These are phyloP conservation scores for Populus pruinosa DNA, from an alignment of 345 rosid species.

Conservation along the genomic window DNA sequence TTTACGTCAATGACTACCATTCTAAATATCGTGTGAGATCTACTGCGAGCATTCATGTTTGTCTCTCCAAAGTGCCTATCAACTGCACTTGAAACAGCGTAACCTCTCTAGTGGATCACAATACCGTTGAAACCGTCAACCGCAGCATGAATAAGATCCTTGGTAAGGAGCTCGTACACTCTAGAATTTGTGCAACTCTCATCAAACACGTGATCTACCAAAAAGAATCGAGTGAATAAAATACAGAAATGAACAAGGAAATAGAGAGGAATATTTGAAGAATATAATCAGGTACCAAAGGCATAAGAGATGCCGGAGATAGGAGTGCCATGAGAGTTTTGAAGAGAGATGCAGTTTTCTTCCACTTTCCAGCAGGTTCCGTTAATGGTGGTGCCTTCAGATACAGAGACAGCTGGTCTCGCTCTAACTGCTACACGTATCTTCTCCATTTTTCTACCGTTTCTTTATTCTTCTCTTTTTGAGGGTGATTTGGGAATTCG, in stretches of 20 bases:
- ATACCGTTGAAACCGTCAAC: conserved; percentile 87
- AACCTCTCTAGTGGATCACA: background rate
- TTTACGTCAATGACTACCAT: conserved; percentile 50
- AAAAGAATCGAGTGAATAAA: background rate
- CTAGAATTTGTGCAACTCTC: conserved; percentile 58
- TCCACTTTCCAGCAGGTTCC: conserved; percentile 56
- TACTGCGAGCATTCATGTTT: conserved; percentile 90
- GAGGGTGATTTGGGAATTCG: background rate
- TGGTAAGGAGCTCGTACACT: conserved; percentile 76
- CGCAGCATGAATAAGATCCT: conserved; percentile 69
- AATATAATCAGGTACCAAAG: conserved; percentile 49
- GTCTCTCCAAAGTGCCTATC: conserved; percentile 96
- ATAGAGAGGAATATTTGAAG: background rate
- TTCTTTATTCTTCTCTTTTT: too few species aligned
- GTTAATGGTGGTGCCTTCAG: conserved; percentile 23
- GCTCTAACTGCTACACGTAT: conserved; percentile 88
- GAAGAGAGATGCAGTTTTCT: conserved; percentile 79
- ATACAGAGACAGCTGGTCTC: conserved; percentile 42
- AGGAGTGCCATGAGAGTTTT: conserved; percentile 62
- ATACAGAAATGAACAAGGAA: background rate
- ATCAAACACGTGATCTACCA: conserved; percentile 75
- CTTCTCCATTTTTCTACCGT: conserved; percentile 56
- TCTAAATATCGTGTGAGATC: conserved; percentile 95
- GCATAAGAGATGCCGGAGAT: conserved; percentile 60
- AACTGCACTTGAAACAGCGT: conserved; percentile 26